Percentiles rank a stretch among this genome's conserved stretches.
These are phyloP conservation scores for Isatis tinctoria DNA, from an alignment of 345 rosid genomes.

Conservation along the genomic window DNA sequence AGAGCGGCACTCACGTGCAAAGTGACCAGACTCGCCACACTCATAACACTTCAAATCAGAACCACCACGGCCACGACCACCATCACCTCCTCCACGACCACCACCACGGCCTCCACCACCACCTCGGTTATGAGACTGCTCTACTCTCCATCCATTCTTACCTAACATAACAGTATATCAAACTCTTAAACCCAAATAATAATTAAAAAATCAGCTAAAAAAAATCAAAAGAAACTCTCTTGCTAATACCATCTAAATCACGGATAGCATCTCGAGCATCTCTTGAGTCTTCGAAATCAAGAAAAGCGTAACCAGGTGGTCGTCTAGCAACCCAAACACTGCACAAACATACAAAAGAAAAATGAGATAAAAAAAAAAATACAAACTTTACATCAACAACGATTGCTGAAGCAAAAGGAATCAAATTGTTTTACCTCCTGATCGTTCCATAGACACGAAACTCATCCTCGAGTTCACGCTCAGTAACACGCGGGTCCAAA, in stretches of 20 bases:
- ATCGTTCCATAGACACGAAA: constrained; percentile 64
- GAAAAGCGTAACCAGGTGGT: constrained; percentile 87
- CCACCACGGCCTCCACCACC: constrained; percentile 55
- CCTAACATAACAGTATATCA: constrained; percentile 40
- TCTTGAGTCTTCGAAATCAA: constrained; percentile 78
- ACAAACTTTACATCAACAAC: not conserved
- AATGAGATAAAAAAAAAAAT: not conserved
- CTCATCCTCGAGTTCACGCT: constrained; percentile 77
- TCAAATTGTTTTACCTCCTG: constrained; percentile 40
- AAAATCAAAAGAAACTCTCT: not conserved
- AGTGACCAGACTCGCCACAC: constrained; percentile 94
- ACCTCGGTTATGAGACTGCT: constrained; percentile 79
- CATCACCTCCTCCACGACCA: constrained; percentile 39
- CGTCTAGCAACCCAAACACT: constrained; percentile 95
- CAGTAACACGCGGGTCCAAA: constrained; percentile 69
- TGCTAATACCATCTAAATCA: constrained; percentile 63
- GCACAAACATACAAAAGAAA: not conserved
- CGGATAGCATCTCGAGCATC: constrained; percentile 84
- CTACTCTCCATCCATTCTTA: constrained; percentile 92
- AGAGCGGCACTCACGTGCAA: constrained; percentile 80
- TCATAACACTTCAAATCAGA: constrained; percentile 89
- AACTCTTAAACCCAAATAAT: not conserved
- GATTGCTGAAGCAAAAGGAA: not conserved
- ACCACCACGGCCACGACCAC: constrained; percentile 79
- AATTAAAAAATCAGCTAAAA: not conserved